Evolutionary conservation across 164 flowering plant genomes (phyloP).

Genomic region (Stephania japonica): DNA sequence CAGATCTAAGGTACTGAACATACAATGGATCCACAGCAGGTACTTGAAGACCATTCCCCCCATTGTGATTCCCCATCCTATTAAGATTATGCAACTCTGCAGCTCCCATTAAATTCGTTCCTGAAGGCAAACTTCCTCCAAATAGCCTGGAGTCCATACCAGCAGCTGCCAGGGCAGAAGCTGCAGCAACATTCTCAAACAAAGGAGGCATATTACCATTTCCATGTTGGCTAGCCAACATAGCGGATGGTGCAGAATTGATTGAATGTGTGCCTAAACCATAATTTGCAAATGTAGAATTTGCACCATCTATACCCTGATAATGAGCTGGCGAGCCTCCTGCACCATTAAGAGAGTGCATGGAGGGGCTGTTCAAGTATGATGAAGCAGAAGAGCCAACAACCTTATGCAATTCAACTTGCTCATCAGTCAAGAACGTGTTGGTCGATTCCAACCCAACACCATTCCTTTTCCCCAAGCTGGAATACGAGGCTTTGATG

Average conservation of each 20-base stretch:
- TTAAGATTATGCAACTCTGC: constrained; percentile 46
- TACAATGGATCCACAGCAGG: constrained; percentile 55
- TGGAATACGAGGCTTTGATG: constrained; percentile 22
- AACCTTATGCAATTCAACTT: constrained; percentile 27
- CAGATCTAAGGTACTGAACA: constrained; percentile 61
- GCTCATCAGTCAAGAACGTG: constrained; percentile 27
- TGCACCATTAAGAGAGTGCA: constrained; percentile 26
- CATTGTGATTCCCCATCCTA: constrained; percentile 44
- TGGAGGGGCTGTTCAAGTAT: constrained; percentile 32
- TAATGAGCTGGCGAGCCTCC: constrained; percentile 47
- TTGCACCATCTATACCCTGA: constrained; percentile 34
- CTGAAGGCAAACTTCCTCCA: constrained; percentile 47
- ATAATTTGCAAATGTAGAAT: constrained; percentile 42
- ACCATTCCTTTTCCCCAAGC: constrained; percentile 32
- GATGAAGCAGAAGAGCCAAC: constrained; percentile 27
- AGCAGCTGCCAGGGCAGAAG: constrained; percentile 45
- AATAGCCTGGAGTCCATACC: constrained; percentile 48
- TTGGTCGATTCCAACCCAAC: constrained; percentile 24
- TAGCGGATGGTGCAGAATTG: constrained; percentile 52
- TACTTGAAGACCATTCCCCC: constrained; percentile 38
- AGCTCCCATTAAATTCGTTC: constrained; percentile 45
- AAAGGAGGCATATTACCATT: constrained; percentile 48
- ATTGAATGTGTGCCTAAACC: constrained; percentile 43
- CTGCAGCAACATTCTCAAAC: constrained; percentile 54
- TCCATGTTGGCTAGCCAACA: constrained; percentile 52